Evolutionary conservation across 2,329 filamentous ascomycete genomes (phyloP), one percentile per base, ranked within the genome.

Genomic region (Cadophora sp.): DNA sequence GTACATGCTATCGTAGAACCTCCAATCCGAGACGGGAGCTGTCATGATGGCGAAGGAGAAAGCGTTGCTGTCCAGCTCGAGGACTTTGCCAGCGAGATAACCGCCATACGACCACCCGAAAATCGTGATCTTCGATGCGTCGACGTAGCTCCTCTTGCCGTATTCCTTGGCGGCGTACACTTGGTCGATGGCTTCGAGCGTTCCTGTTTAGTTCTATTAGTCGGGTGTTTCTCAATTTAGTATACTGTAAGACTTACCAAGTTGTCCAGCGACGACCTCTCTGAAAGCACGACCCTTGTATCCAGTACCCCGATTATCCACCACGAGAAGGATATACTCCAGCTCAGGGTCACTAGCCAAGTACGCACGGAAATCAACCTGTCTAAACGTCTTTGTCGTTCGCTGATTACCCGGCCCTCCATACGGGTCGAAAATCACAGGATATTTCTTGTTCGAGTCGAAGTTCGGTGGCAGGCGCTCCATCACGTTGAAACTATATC

Each of bases 21-120:
- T 84, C 87, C 88, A 91, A 78, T 92, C 89, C 1, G 82, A 83
- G 0, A 91, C 88, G 0, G 89, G 89, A 0, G 89, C 89, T 0
- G 87, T 88, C 71, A 89, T 87, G 11, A 91, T 77, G 0, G 83
- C 89, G 8, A 89, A 83, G 0, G 86, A 84, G 76, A 92, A 91
- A 18, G 84, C 83, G 0, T 84, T 85, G 20, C 85, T 85, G 75
- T 87, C 80, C 0, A 82, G 80, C 73, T 92, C 89, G 8, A 92
- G 80, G 0, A 90, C 88, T 79, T 92, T 92, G 61, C 87, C 80
- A 0, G 87, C 83, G 1, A 92, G 81, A 72, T 89, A 92, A 1
- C 89, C 89, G 14, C 89, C 89, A 71, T 85, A 91, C 0, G 85
- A 89, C 88, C 87, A 91, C 1, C 89, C 89, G 81, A 86, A 91